phyloP scores from a whole-genome alignment of 306 rosid species.

The Boehmeria nivea region DNA sequence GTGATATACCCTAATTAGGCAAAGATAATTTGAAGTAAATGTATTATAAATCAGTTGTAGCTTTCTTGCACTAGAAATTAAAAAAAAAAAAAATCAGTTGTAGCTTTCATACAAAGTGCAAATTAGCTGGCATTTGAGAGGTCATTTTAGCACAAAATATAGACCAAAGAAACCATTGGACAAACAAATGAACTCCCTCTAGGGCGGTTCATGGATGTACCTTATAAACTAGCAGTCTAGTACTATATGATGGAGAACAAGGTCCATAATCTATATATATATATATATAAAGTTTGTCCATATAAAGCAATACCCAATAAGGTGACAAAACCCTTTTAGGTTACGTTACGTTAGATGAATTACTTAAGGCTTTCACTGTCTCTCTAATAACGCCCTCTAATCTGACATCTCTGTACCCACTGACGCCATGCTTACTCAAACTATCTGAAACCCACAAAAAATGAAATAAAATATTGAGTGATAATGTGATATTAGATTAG shows the following conservation, averaged over 20 bases:
- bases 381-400: too few relatives aligned
- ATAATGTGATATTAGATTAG: background rate
- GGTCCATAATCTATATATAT: too few relatives aligned
- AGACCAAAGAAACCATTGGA: background rate
- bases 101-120: background rate
- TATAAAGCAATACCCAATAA: conserved; percentile 9
- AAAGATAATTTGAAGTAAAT: background rate
- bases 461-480: background rate
- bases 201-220: background rate
- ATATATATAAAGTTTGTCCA: background rate
- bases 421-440: conserved; percentile 12
- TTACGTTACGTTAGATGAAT: conserved; percentile 10
- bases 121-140: background rate
- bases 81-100: background rate
- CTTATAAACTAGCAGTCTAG: too few relatives aligned
- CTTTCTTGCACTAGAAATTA: too few relatives aligned
- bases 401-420: conserved; percentile 20
- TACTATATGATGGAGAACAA: background rate
- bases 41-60: background rate
- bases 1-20: too few relatives aligned
- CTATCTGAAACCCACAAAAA: background rate
- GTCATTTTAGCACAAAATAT: too few relatives aligned
- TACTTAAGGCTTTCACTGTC: conserved; percentile 1
- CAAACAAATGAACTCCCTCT: background rate
- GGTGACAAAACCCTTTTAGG: conserved; percentile 13